phyloP scores from a whole-genome alignment of 116 monocot genomes.

The Papilionanthe hybrid region DNA sequence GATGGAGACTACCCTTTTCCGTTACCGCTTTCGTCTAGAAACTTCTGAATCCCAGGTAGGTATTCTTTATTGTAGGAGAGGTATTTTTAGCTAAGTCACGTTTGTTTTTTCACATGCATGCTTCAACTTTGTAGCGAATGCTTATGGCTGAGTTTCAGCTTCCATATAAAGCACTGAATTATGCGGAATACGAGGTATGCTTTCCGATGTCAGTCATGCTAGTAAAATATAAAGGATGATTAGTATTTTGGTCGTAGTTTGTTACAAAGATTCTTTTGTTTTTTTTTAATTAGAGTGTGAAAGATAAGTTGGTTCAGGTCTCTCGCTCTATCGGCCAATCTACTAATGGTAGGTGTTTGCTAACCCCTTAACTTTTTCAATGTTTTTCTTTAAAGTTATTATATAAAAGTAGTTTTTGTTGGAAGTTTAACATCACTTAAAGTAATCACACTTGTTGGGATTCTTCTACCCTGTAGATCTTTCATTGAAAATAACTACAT shows the following conservation, averaged over 20 bases:
- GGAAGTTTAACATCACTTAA: background rate
- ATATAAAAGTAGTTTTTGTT: background rate
- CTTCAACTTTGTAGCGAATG: conserved; percentile 43
- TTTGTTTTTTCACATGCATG: conserved; percentile 11
- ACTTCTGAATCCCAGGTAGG: conserved; percentile 68
- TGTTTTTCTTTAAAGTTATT: background rate
- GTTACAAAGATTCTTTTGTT: conserved; percentile 5
- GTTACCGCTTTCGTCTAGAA: conserved; percentile 70
- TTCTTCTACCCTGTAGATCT: background rate
- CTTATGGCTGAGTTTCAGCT: conserved; percentile 67
- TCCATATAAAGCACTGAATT: conserved; percentile 50
- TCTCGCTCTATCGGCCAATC: conserved; percentile 63
- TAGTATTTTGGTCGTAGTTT: background rate
- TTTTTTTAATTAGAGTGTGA: conserved; percentile 42
- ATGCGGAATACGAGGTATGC: conserved; percentile 79
- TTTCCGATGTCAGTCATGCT: background rate
- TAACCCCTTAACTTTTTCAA: background rate
- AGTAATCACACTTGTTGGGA: background rate
- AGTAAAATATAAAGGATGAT: background rate
- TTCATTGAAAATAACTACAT: background rate
- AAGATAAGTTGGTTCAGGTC: conserved; percentile 75
- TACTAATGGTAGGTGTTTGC: conserved; percentile 43
- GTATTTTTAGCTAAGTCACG: background rate
- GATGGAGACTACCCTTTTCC: conserved; percentile 85
- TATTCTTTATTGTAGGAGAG: background rate